Conservation (phyloP, 129 eudicot species). For the Artemisia argyi region DNA sequence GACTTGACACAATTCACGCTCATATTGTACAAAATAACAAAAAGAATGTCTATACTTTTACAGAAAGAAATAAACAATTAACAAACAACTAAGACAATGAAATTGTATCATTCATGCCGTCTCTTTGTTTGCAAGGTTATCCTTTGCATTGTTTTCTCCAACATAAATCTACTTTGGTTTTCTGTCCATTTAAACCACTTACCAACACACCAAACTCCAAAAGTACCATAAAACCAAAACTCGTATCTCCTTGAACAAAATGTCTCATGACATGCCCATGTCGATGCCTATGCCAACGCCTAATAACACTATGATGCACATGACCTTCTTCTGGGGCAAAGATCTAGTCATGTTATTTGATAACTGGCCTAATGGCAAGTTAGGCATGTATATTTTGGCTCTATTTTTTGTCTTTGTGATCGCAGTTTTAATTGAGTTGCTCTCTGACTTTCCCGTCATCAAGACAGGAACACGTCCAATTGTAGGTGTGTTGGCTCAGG, state of each 20-base stretch:
- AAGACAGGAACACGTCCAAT: conserved; percentile 26
- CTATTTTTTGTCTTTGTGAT: conserved; percentile 43
- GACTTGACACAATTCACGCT: too few species aligned
- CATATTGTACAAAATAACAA: too few species aligned
- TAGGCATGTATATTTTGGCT: conserved; percentile 61
- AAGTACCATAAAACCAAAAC: conserved; percentile 4
- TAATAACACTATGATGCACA: conserved; percentile 50
- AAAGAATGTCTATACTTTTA: too few species aligned
- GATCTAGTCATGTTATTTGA: conserved; percentile 45
- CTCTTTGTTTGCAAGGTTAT: conserved; percentile 17
- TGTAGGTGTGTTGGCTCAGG: conserved; percentile 30
- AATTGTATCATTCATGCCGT: neutral
- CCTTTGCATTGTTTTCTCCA: conserved; percentile 19
- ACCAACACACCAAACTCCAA: conserved; percentile 12
- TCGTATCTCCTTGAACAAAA: conserved; percentile 21
- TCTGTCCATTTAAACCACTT: conserved; percentile 14
- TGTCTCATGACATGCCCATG: conserved; percentile 35
- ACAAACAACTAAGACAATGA: neutral
- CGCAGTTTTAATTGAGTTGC: conserved; percentile 39
- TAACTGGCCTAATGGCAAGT: conserved; percentile 54
- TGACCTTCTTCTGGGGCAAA: conserved; percentile 70
- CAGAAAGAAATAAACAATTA: too few species aligned
- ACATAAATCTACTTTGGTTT: conserved; percentile 22
- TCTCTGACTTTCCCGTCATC: conserved; percentile 24
- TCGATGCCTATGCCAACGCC: conserved; percentile 35